Percentiles rank a stretch among this genome's conserved stretches.
Conservation (phyloP, 1,284 basidiomycete species). For the Cryptococcus jaspeensis region DNA sequence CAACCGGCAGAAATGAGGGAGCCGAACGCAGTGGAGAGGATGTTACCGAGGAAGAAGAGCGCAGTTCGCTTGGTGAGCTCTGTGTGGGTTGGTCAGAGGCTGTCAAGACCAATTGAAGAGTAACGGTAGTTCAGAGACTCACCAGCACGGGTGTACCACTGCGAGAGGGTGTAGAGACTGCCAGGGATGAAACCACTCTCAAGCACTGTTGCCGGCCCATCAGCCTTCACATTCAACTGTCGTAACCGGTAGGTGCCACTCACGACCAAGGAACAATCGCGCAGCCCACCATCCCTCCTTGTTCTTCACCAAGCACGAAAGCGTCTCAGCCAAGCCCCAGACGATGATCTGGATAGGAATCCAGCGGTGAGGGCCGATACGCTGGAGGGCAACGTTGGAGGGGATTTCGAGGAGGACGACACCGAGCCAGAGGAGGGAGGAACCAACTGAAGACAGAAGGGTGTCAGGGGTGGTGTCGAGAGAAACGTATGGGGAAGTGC, state of each 20-base stretch:
- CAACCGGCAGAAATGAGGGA: not conserved
- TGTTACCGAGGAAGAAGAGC: constrained; percentile 48
- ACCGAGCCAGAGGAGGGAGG: constrained; percentile 38
- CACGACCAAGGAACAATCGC: constrained; percentile 54
- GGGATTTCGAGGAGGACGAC: constrained; percentile 47
- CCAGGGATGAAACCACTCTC: constrained; percentile 56
- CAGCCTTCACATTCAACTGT: constrained; percentile 61
- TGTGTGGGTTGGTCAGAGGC: constrained; percentile 18
- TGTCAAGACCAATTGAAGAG: constrained; percentile 11
- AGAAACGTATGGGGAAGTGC: not conserved
- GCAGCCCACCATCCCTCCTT: constrained; percentile 30
- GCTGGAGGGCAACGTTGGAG: constrained; percentile 30
- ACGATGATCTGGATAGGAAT: constrained; percentile 11
- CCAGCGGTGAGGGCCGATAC: constrained; percentile 23
- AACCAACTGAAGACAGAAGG: constrained; percentile 15
- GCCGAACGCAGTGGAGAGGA: constrained; percentile 30
- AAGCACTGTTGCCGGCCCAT: constrained; percentile 56
- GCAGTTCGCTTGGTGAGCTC: constrained; percentile 27
- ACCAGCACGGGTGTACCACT: constrained; percentile 18
- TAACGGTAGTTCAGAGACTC: not conserved
- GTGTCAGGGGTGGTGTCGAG: not conserved
- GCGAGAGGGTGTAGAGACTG: constrained; percentile 25
- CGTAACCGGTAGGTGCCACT: constrained; percentile 61
- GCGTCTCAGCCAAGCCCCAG: not conserved
- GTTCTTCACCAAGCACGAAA: not conserved